Evolutionary conservation across 768 basidiomycete genomes (phyloP).

Genomic region (Lactarius hengduanensis): DNA sequence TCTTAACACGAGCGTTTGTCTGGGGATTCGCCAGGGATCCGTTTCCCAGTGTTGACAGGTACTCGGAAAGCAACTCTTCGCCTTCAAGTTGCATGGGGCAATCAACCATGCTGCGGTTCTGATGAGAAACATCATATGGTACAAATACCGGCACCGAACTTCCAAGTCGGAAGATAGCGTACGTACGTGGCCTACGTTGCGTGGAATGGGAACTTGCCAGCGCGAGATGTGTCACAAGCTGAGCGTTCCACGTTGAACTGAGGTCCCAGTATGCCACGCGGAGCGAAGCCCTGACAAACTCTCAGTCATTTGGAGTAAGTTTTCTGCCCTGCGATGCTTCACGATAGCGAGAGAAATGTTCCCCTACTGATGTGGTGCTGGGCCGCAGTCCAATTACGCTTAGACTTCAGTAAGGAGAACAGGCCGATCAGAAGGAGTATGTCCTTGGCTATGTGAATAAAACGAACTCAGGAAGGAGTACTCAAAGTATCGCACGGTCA

Average conservation of each 20-base stretch:
- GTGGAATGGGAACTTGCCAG: background rate
- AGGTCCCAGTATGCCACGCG: background rate
- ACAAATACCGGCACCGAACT: background rate
- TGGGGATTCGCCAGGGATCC: background rate
- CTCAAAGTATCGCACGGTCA: slow-evolving; percentile 10
- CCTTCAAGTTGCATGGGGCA: background rate
- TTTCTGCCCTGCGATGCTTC: background rate
- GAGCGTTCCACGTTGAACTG: slow-evolving; percentile 7
- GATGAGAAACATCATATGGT: background rate
- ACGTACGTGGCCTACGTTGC: background rate
- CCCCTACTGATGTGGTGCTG: no score
- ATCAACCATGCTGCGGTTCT: background rate
- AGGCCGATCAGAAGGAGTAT: slow-evolving; percentile 15
- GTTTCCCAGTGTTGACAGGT: background rate
- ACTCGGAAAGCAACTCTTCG: background rate
- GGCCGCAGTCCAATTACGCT: background rate
- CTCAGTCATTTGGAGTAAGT: background rate
- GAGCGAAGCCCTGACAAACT: background rate
- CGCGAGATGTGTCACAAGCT: background rate
- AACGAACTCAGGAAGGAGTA: background rate
- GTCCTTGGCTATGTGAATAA: slow-evolving; percentile 20
- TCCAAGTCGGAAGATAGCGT: background rate
- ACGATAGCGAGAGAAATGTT: background rate
- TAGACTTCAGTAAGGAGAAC: background rate
- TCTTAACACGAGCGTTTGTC: background rate